These are phyloP conservation scores for Pestalotiopsis sp. DNA, from an alignment of 2,329 filamentous ascomycete species.

Conservation along the genomic window DNA sequence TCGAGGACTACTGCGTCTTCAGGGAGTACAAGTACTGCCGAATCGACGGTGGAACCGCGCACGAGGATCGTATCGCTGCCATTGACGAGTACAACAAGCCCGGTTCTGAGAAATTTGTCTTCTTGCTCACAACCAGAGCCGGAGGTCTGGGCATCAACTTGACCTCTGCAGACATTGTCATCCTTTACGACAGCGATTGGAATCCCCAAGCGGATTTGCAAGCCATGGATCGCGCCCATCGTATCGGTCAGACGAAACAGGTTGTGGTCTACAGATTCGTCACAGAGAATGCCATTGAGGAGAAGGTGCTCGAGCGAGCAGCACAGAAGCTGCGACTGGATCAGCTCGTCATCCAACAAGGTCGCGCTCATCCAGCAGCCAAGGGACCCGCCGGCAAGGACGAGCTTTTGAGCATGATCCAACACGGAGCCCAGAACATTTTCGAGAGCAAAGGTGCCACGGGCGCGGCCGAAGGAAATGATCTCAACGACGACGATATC, in stretches of 20 bases:
- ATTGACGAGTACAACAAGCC: slow-evolving; percentile 99
- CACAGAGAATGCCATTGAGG: slow-evolving; percentile 96
- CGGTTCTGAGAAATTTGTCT: slow-evolving; percentile 94
- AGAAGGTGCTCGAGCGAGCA: slow-evolving; percentile 95
- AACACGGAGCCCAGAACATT: slow-evolving; percentile 95
- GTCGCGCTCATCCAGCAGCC: slow-evolving; percentile 84
- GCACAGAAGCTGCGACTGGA: slow-evolving; percentile 96
- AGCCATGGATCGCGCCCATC: slow-evolving; percentile 97
- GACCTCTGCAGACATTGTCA: slow-evolving; percentile 91
- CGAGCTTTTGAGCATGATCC: slow-evolving; percentile 95
- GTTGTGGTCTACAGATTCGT: slow-evolving; percentile 96
- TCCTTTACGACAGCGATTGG: slow-evolving; percentile 98
- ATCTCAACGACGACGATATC: slow-evolving; percentile 85
- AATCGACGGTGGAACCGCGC: slow-evolving; percentile 94
- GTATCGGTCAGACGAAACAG: slow-evolving; percentile 98
- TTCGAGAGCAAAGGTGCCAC: slow-evolving; percentile 75
- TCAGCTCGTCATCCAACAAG: slow-evolving; percentile 97
- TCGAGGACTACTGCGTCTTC: slow-evolving; percentile 98
- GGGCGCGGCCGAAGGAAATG: slow-evolving; percentile 61
- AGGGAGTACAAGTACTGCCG: slow-evolving; percentile 93
- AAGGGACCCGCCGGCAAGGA: slow-evolving; percentile 96
- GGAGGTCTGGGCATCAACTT: slow-evolving; percentile 97
- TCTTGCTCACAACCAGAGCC: slow-evolving; percentile 91
- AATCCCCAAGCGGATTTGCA: slow-evolving; percentile 98
- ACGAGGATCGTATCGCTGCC: slow-evolving; percentile 95